Evolutionary conservation across 2,329 filamentous ascomycete species (phyloP).

Genomic region (Hypoxylon sp.): DNA sequence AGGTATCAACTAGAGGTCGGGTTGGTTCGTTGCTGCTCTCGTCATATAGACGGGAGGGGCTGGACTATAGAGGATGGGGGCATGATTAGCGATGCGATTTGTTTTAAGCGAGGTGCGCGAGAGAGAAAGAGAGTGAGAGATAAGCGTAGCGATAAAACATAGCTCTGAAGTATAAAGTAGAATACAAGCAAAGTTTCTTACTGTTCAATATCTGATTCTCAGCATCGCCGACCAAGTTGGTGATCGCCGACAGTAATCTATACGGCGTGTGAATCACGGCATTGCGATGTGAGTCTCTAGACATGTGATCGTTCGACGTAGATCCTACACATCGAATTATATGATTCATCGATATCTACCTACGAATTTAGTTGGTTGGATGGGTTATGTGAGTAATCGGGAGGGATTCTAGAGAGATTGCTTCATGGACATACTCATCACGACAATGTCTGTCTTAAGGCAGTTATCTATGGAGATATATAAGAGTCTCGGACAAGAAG

Average conservation of each 20-base stretch:
- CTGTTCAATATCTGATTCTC: slow-evolving; percentile 13
- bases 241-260: background rate
- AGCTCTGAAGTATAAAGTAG: slow-evolving; percentile 41
- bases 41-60: slow-evolving; percentile 6
- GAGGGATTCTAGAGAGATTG: background rate
- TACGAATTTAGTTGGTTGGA: background rate
- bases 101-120: slow-evolving; percentile 14
- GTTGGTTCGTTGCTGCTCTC: slow-evolving; percentile 16
- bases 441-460: background rate
- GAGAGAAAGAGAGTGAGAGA: background rate
- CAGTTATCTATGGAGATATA: too few species aligned
- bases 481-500: too few species aligned
- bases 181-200: slow-evolving; percentile 43
- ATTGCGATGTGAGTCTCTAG: background rate
- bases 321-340: background rate
- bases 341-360: background rate
- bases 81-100: slow-evolving; percentile 16
- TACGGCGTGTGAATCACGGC: background rate
- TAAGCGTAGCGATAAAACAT: slow-evolving; percentile 21
- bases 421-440: background rate
- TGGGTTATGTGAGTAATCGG: background rate
- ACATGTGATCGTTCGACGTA: background rate
- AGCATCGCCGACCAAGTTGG: background rate
- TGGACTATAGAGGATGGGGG: slow-evolving; percentile 17
- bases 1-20: slow-evolving; percentile 11